Evolutionary conservation across 2,329 filamentous ascomycete genomes (phyloP).

Genomic region (Plectosphaerella cucumerina): DNA sequence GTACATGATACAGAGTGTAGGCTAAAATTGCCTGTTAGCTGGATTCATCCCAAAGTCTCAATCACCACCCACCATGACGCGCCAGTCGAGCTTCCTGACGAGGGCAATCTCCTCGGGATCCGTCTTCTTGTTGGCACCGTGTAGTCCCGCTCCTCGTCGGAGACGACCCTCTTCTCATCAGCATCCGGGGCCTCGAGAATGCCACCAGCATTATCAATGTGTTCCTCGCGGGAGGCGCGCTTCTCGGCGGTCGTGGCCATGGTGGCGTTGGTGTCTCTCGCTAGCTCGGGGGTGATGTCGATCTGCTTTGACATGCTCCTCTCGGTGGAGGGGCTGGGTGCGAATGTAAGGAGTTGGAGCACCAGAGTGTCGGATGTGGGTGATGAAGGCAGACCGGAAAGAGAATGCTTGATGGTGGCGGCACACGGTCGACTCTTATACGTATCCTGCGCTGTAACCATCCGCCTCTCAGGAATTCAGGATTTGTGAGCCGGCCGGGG

Average conservation of each 20-base stretch:
- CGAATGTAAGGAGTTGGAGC: neutral
- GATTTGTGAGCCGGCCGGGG: no score
- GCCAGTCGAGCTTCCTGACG: constrained; percentile 31
- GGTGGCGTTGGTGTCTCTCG: neutral
- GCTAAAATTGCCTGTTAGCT: constrained; percentile 15
- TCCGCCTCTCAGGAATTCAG: no score
- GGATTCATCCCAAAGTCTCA: no score
- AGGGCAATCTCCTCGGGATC: constrained; percentile 33
- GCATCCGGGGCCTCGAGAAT: constrained; percentile 3
- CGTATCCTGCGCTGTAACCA: no score
- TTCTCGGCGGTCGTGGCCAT: constrained; percentile 1
- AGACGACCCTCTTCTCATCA: constrained; percentile 7
- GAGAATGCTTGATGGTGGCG: no score
- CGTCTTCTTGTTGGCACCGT: constrained; percentile 33
- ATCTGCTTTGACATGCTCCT: neutral
- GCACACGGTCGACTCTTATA: no score
- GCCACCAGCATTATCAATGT: constrained; percentile 8
- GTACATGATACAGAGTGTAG: constrained; percentile 30
- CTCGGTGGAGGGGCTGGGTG: neutral
- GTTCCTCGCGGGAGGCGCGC: constrained; percentile 6
- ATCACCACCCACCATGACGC: constrained; percentile 25
- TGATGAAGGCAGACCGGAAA: no score
- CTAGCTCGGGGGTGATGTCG: neutral
- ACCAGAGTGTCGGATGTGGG: neutral
- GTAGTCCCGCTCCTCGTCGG: constrained; percentile 24